Conservation (phyloP, 2,329 filamentous ascomycete genomes). For the Trichoderma atroviride region DNA sequence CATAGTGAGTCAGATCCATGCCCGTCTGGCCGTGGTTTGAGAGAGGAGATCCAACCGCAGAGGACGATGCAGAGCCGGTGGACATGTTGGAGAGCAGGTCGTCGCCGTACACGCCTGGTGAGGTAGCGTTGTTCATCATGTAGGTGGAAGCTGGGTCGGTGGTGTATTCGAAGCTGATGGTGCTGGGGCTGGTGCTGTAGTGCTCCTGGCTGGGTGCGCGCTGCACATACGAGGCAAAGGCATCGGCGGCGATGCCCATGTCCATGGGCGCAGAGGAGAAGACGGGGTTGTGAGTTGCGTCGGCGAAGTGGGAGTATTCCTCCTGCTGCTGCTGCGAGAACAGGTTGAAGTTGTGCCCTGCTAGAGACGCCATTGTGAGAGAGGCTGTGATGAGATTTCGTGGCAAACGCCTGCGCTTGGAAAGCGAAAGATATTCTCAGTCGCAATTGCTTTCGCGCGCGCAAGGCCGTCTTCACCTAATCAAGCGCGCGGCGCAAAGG, state of each 20-base stretch:
- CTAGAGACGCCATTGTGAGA: slow-evolving; percentile 36
- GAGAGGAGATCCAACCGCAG: slow-evolving; percentile 68
- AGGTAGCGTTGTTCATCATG: slow-evolving; percentile 51
- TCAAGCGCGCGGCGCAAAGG: slow-evolving; percentile 11
- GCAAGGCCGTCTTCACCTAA: slow-evolving; percentile 15
- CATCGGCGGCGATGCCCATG: slow-evolving; percentile 52
- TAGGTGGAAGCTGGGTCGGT: slow-evolving; percentile 46
- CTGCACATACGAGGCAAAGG: slow-evolving; percentile 46
- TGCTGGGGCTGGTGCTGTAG: slow-evolving; percentile 30
- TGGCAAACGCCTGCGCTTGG: not conserved
- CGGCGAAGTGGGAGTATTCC: slow-evolving; percentile 51
- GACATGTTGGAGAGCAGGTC: slow-evolving; percentile 61
- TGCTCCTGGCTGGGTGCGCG: slow-evolving; percentile 38
- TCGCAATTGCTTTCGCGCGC: slow-evolving; percentile 10
- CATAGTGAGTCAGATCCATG: slow-evolving; percentile 59
- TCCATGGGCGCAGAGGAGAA: slow-evolving; percentile 50
- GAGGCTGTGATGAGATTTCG: slow-evolving; percentile 5
- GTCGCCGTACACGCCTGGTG: slow-evolving; percentile 54
- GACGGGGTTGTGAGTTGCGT: slow-evolving; percentile 46
- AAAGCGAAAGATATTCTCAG: not conserved
- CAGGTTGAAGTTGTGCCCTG: slow-evolving; percentile 37
- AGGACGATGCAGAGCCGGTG: slow-evolving; percentile 66
- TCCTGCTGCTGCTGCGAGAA: slow-evolving; percentile 37
- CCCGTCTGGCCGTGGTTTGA: slow-evolving; percentile 61
- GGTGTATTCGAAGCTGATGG: slow-evolving; percentile 53